phyloP scores from a whole-genome alignment of 345 rosid species.

The Zanthoxylum bungeanum region DNA sequence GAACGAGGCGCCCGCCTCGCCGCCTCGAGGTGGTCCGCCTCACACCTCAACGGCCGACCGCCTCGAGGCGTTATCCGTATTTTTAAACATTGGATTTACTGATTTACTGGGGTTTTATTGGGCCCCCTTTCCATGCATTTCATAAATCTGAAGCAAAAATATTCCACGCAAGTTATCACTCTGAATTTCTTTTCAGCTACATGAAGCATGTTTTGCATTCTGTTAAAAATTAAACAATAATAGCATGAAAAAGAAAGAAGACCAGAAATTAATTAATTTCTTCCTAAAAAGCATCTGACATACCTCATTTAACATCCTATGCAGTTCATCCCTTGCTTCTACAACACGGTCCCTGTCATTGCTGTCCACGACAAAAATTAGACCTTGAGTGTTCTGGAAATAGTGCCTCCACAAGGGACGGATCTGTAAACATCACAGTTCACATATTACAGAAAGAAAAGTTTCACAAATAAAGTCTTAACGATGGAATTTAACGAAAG shows the following conservation, averaged over 20 bases:
- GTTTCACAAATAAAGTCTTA: background rate
- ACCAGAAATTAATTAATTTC: no score
- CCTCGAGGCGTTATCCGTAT: no score
- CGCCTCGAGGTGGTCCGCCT: no score
- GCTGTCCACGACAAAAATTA: constrained; percentile 87
- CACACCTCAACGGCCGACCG: no score
- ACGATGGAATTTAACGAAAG: background rate
- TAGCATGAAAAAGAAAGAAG: background rate
- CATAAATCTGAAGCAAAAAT: background rate
- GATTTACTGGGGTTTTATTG: background rate
- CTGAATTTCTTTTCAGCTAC: background rate
- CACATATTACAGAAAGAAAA: background rate
- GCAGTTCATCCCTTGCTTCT: constrained; percentile 89
- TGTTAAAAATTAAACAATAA: background rate
- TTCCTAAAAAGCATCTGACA: background rate
- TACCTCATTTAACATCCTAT: constrained; percentile 91
- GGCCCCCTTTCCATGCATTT: background rate
- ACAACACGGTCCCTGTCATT: constrained; percentile 73
- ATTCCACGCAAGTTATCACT: background rate
- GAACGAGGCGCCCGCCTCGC: no score
- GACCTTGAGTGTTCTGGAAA: constrained; percentile 85
- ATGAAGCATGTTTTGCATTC: background rate
- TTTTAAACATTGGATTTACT: no score
- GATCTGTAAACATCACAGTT: constrained; percentile 38
- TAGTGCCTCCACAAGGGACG: constrained; percentile 92